phyloP scores from a whole-genome alignment of 2,329 filamentous ascomycete species.

The Aspergillus transmontanensis region DNA sequence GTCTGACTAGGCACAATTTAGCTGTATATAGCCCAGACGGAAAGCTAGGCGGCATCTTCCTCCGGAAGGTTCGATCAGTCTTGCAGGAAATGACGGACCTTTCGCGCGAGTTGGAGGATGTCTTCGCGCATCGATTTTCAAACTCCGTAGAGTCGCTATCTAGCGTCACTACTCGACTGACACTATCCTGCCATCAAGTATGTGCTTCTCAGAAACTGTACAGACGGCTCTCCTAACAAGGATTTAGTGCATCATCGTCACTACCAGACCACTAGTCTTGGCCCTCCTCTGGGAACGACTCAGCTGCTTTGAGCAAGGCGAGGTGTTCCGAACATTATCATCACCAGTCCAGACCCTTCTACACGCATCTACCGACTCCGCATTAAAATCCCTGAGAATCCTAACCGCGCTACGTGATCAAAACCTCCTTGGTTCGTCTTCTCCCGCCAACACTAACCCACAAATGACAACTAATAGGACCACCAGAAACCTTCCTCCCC shows the following conservation, averaged over 20 bases:
- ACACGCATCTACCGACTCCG: conserved; percentile 26
- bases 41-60: conserved; percentile 27
- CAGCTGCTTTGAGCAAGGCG: conserved; percentile 20
- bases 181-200: conserved; percentile 38
- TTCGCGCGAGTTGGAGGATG: conserved; percentile 37
- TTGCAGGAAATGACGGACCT: conserved; percentile 36
- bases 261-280: conserved; percentile 25
- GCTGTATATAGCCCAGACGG: conserved; percentile 40
- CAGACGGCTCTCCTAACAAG: background rate
- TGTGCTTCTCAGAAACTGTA: background rate
- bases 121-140: conserved; percentile 38
- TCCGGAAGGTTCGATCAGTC: conserved; percentile 37
- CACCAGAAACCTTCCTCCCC: conserved; percentile 37
- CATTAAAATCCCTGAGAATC: conserved; percentile 24
- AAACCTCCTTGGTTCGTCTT: conserved; percentile 23
- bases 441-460: background rate
- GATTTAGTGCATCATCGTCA: conserved; percentile 29
- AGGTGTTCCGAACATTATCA: conserved; percentile 20
- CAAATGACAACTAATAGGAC: conserved; percentile 4
- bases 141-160: conserved; percentile 40
- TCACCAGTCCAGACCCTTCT: conserved; percentile 25
- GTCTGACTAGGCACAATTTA: conserved; percentile 12
- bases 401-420: conserved; percentile 27
- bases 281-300: conserved; percentile 24
- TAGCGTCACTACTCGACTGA: conserved; percentile 38